phyloP scores from a whole-genome alignment of 2,329 filamentous ascomycete species.

The Neobulgaria alba region DNA sequence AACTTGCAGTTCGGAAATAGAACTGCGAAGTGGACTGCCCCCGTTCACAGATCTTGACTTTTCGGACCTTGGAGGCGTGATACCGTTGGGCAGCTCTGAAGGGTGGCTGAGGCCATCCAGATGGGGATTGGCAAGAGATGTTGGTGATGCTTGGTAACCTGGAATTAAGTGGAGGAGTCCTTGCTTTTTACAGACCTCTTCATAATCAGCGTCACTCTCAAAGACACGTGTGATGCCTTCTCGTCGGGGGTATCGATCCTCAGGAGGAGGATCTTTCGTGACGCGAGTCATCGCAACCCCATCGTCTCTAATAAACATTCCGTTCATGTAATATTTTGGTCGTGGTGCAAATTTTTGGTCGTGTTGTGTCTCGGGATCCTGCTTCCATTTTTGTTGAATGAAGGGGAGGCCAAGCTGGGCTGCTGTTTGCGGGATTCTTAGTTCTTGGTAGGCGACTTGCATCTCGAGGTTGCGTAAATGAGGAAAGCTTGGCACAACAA shows the following conservation, averaged over 20 bases:
- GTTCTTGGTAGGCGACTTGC: constrained; percentile 49
- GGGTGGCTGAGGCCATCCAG: constrained; percentile 7
- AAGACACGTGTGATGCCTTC: constrained; percentile 45
- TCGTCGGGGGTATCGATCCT: constrained; percentile 42
- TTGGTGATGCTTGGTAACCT: constrained; percentile 8
- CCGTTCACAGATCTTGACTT: constrained; percentile 26
- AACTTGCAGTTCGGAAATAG: constrained; percentile 5
- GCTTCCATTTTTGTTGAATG: constrained; percentile 45
- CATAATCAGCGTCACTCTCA: constrained; percentile 49
- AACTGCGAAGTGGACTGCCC: constrained; percentile 17
- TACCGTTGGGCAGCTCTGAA: constrained; percentile 20
- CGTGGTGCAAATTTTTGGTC: constrained; percentile 46
- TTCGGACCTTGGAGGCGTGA: constrained; percentile 26
- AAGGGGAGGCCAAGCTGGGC: constrained; percentile 8
- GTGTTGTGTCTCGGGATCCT: constrained; percentile 46
- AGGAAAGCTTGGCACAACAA: constrained; percentile 45
- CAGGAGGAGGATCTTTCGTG: constrained; percentile 42
- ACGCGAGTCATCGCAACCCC: constrained; percentile 38
- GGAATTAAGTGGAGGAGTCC: constrained; percentile 32
- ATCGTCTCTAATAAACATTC: constrained; percentile 43
- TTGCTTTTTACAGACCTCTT: constrained; percentile 46
- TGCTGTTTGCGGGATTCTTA: constrained; percentile 14
- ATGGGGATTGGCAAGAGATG: constrained; percentile 7
- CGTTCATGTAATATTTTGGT: constrained; percentile 51
- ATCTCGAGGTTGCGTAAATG: constrained; percentile 50